Evolutionary conservation across 2,329 filamentous ascomycete species (phyloP).

Genomic region (Colletotrichum scovillei): DNA sequence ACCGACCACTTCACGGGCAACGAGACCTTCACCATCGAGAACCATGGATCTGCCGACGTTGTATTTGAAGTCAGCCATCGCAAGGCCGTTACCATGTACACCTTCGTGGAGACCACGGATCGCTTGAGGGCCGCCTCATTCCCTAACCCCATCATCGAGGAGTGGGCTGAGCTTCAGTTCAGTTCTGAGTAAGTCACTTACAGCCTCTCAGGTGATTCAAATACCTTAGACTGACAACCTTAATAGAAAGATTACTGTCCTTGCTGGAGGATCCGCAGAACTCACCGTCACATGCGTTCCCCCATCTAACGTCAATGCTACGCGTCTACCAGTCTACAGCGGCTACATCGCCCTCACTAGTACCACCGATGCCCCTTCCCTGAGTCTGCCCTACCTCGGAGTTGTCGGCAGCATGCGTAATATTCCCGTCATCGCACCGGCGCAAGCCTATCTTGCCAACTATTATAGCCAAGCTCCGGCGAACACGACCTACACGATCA

Average conservation of each 20-base stretch:
- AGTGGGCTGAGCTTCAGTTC: conserved; percentile 56
- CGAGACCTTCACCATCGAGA: conserved; percentile 65
- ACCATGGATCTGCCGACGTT: conserved; percentile 59
- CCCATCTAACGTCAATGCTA: conserved; percentile 48
- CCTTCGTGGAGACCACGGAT: conserved; percentile 51
- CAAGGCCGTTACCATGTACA: conserved; percentile 65
- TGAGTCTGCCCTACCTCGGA: conserved; percentile 55
- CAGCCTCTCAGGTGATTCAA: not conserved
- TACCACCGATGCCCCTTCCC: conserved; percentile 47
- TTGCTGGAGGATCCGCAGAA: conserved; percentile 52
- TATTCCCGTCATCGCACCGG: conserved; percentile 48
- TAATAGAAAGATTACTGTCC: conserved; percentile 52
- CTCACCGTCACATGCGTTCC: conserved; percentile 57
- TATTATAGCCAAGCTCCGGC: conserved; percentile 30
- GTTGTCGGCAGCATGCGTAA: conserved; percentile 49
- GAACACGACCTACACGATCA: conserved; percentile 55
- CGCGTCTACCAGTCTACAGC: conserved; percentile 53
- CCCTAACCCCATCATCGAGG: conserved; percentile 55
- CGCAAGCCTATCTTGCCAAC: conserved; percentile 39
- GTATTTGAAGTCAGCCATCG: conserved; percentile 64
- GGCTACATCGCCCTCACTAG: conserved; percentile 55
- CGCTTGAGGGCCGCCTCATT: conserved; percentile 49
- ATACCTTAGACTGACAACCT: not conserved
- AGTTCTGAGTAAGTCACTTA: conserved; percentile 38
- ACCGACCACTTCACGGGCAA: conserved; percentile 64